Conservation (phyloP, 2,329 filamentous ascomycete species). For the Nigrospora oryzae region DNA sequence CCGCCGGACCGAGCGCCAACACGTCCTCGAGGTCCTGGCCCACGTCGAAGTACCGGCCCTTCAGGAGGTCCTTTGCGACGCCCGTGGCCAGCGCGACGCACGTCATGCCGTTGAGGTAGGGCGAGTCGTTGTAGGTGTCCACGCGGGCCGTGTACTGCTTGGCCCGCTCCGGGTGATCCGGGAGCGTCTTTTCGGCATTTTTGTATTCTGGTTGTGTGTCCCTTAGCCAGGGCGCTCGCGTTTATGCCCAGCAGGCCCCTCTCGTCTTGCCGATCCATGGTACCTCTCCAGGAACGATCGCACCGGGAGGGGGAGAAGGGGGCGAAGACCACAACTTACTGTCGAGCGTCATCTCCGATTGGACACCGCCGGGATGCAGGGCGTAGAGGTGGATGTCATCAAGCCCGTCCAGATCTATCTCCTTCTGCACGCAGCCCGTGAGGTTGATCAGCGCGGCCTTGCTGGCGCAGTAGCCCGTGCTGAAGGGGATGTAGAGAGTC, state of each 20-base stretch:
- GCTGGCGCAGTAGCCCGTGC: constrained; percentile 21
- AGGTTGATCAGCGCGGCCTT: constrained; percentile 22
- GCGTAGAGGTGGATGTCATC: constrained; percentile 18
- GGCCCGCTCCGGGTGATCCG: constrained; percentile 9
- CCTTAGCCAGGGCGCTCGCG: no score
- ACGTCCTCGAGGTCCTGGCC: constrained; percentile 20
- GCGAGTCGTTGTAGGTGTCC: constrained; percentile 20
- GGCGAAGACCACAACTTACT: constrained; percentile 7
- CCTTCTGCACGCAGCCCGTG: constrained; percentile 19
- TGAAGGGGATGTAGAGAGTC: constrained; percentile 18
- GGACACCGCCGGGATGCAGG: constrained; percentile 21
- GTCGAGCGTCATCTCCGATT: constrained; percentile 18
- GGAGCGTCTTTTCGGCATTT: constrained; percentile 12
- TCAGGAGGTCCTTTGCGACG: constrained; percentile 14
- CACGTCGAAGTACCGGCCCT: constrained; percentile 19
- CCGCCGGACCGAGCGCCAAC: constrained; percentile 9
- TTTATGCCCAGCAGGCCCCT: neutral
- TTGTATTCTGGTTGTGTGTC: constrained; percentile 3
- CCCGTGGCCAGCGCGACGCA: constrained; percentile 21
- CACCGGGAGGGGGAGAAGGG: neutral
- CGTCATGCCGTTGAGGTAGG: constrained; percentile 21
- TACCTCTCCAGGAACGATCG: neutral
- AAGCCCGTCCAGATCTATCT: constrained; percentile 17
- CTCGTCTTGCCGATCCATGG: neutral
- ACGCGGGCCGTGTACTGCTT: constrained; percentile 10